These are phyloP conservation scores for Alternaria viburni DNA, from an alignment of 2,329 filamentous ascomycete genomes.

Conservation along the genomic window DNA sequence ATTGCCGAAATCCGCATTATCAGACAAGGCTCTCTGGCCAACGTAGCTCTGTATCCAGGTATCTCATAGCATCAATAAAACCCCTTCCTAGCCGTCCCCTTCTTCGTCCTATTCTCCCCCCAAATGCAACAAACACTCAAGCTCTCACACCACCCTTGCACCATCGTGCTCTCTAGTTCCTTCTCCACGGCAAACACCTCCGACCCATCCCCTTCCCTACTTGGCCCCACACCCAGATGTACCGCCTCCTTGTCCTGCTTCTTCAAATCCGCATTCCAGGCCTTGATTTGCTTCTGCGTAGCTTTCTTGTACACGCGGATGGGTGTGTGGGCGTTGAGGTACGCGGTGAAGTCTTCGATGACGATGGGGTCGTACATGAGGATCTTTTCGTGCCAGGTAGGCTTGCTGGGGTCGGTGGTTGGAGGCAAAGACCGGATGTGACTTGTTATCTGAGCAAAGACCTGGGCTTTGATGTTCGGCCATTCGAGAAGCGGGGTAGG, in stretches of 20 bases:
- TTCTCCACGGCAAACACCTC: conserved; percentile 33
- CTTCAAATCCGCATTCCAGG: conserved; percentile 34
- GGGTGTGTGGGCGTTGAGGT: conserved; percentile 68
- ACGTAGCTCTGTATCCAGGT: neutral
- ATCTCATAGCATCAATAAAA: neutral
- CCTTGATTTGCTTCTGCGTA: conserved; percentile 39
- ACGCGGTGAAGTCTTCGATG: conserved; percentile 81
- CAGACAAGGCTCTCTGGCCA: neutral
- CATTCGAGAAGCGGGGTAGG: conserved; percentile 35
- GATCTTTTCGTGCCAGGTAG: conserved; percentile 90
- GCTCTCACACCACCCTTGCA: conserved; percentile 89
- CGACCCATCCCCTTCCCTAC: conserved; percentile 5
- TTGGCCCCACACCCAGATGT: neutral
- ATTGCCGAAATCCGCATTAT: no score
- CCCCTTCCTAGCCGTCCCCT: conserved; percentile 23
- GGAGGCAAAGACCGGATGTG: conserved; percentile 55
- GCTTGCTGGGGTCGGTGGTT: conserved; percentile 48
- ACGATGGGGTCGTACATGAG: conserved; percentile 91
- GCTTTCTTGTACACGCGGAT: conserved; percentile 34
- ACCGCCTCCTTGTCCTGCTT: conserved; percentile 11
- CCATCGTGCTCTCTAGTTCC: conserved; percentile 57
- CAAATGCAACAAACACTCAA: conserved; percentile 85
- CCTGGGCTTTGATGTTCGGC: conserved; percentile 37
- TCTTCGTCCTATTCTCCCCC: conserved; percentile 56
- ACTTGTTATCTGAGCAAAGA: conserved; percentile 58